These are phyloP conservation scores for Pichia californica DNA, from an alignment of 805 yeast genomes.

Conservation along the genomic window DNA sequence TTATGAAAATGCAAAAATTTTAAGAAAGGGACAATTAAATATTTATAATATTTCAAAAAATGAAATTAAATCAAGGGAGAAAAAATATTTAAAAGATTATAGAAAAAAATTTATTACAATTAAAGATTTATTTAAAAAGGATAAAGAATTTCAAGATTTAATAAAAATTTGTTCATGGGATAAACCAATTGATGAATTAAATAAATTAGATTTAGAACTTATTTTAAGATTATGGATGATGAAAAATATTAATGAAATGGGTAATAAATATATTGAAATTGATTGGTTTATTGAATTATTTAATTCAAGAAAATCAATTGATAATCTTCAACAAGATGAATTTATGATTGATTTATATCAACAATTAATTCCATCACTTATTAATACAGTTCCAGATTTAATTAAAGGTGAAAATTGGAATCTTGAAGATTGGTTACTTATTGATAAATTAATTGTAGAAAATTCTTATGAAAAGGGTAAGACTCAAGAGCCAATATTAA, in stretches of 20 bases:
- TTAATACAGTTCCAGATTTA: neutral
- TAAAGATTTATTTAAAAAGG: constrained; percentile 21
- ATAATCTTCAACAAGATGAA: constrained; percentile 3
- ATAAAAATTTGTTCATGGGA: constrained; percentile 10
- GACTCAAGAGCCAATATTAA: constrained; percentile 19
- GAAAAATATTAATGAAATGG: constrained; percentile 8
- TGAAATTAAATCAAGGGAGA: constrained; percentile 38
- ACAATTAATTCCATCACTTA: constrained; percentile 3
- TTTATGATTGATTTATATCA: constrained; percentile 9
- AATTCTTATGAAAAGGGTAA: constrained; percentile 26
- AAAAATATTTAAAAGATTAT: constrained; percentile 30
- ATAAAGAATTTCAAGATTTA: constrained; percentile 11
- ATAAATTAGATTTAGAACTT: constrained; percentile 16
- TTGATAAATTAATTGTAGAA: constrained; percentile 11
- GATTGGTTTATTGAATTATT: constrained; percentile 18
- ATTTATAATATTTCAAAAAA: constrained; percentile 34
- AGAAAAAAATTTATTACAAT: constrained; percentile 20
- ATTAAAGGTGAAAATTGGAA: constrained; percentile 16
- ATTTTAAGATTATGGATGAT: constrained; percentile 22
- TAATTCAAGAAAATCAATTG: neutral
- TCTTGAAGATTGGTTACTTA: constrained; percentile 12
- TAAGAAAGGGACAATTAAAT: constrained; percentile 35
- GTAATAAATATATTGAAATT: neutral
- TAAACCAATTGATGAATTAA: constrained; percentile 6
- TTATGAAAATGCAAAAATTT: constrained; percentile 27